Evolutionary conservation across 2,329 filamentous ascomycete species (phyloP), one percentile per base, ranked within the genome.

Genomic region (Falciphora oryzae): DNA sequence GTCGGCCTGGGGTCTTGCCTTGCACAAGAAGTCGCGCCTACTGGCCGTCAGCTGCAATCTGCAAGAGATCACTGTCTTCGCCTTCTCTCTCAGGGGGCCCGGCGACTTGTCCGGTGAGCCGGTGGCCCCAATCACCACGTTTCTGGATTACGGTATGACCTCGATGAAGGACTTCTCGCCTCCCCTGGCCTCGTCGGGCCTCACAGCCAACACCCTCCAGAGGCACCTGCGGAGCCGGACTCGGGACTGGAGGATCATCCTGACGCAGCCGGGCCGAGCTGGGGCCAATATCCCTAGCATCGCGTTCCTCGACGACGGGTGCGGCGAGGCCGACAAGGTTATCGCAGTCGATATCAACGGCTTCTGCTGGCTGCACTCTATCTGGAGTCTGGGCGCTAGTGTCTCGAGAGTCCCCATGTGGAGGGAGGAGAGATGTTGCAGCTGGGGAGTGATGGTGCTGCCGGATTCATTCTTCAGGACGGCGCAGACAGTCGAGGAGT

Each of bases 1-100:
- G 29, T 94, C 91, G 66, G 94, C 93, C 2, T 99, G 95, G 95
- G 95, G 94, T 0, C 76, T 97, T 61, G 89, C 92, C 10, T 83
- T 97, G 14, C 94, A 98, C 74, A 83, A 86, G 77, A 79, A 88
- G 67, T 92, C 91, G n/a, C 87, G 93, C 0, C 79, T 97, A 67
- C 89, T 99, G 67, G 95, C 94, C 0, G 89, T 96, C 56, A 91
- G 90, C 70, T 88, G 91, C 0, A 99, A 99, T 73, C 84, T 82
- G 4, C 72, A 73, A 63, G 81, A 84, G 67, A 75, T 84, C 8
- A 82, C 78, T 0, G 79, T 87, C 0, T 86, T 86, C 69, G 81
- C 81, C 0, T 79, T 81, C 67, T 80, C 79, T 66, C 71, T 59
- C 16, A 32, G 18, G 53, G 31, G 2, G 22, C 31, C 32, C 8